These are phyloP conservation scores for Conoideocrella luteorostrata DNA, from an alignment of 2,329 filamentous ascomycete species.

Conservation along the genomic window DNA sequence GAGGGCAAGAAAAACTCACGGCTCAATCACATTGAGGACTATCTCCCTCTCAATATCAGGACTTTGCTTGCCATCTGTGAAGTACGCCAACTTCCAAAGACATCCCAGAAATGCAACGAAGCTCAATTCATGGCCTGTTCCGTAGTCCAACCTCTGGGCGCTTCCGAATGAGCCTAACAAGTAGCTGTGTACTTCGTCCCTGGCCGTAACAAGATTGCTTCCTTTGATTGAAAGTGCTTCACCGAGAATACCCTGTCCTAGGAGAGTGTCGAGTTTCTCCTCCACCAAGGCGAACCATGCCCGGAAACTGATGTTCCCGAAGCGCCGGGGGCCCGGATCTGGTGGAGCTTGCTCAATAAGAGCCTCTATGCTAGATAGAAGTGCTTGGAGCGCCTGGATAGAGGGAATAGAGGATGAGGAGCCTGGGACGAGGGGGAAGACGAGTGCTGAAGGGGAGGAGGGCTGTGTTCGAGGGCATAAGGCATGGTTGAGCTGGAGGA, in stretches of 20 bases:
- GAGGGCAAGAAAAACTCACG: conserved; percentile 38
- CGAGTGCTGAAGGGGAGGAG: conserved; percentile 23
- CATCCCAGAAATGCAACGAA: conserved; percentile 87
- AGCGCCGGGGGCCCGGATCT: conserved; percentile 77
- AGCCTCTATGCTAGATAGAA: conserved; percentile 58
- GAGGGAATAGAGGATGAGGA: conserved; percentile 38
- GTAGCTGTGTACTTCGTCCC: conserved; percentile 69
- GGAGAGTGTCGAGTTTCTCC: conserved; percentile 39
- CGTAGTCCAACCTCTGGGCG: conserved; percentile 83
- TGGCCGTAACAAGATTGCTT: conserved; percentile 36
- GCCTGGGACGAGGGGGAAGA: conserved; percentile 36
- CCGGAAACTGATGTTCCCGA: conserved; percentile 87
- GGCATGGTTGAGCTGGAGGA: conserved; percentile 83
- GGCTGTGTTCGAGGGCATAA: conserved; percentile 64
- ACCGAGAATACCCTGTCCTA: conserved; percentile 22
- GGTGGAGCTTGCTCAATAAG: conserved; percentile 77
- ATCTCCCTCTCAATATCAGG: conserved; percentile 68
- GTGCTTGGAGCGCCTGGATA: conserved; percentile 56
- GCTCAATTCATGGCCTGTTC: conserved; percentile 91
- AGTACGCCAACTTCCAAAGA: conserved; percentile 84
- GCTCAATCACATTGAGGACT: conserved; percentile 75
- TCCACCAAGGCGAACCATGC: conserved; percentile 72
- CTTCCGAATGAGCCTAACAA: conserved; percentile 84
- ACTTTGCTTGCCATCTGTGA: conserved; percentile 47
- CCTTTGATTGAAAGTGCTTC: conserved; percentile 19